phyloP scores from a whole-genome alignment of 2,329 filamentous ascomycete species.

The Calonectria pseudoturangicola region DNA sequence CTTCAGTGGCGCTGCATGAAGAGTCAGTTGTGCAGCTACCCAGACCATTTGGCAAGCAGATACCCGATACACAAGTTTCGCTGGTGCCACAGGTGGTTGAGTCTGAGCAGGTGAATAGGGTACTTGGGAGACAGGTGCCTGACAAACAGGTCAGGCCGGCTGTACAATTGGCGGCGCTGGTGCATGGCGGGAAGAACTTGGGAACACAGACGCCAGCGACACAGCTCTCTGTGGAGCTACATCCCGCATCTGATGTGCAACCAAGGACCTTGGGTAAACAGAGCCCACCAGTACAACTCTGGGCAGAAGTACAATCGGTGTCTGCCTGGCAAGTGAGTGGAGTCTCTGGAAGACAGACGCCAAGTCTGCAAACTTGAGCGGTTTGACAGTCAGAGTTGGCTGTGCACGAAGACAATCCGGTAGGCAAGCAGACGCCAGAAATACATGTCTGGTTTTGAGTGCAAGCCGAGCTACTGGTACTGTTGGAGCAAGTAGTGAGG shows the following conservation, averaged over 20 bases:
- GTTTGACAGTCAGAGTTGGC: conserved; percentile 1
- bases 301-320: neutral
- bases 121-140: conserved; percentile 3
- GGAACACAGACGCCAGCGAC: conserved; percentile 20
- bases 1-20: neutral
- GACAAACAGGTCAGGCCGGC: neutral
- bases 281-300: conserved; percentile 16
- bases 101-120: neutral
- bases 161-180: neutral
- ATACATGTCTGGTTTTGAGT: neutral
- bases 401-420: neutral
- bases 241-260: conserved; percentile 12
- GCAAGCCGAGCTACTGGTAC: neutral
- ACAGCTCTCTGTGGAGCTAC: conserved; percentile 24
- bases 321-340: neutral
- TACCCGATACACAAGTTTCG: conserved; percentile 23
- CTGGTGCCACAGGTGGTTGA: neutral
- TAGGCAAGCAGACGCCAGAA: conserved; percentile 14
- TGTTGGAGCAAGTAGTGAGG: neutral
- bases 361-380: conserved; percentile 12
- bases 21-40: conserved; percentile 4
- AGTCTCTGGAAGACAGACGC: conserved; percentile 12
- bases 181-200: conserved; percentile 5
- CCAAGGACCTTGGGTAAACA: conserved; percentile 21
- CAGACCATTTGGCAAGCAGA: conserved; percentile 4